Evolutionary conservation across 1,139 yeast species (phyloP).

Genomic region (Pichia sp.): DNA sequence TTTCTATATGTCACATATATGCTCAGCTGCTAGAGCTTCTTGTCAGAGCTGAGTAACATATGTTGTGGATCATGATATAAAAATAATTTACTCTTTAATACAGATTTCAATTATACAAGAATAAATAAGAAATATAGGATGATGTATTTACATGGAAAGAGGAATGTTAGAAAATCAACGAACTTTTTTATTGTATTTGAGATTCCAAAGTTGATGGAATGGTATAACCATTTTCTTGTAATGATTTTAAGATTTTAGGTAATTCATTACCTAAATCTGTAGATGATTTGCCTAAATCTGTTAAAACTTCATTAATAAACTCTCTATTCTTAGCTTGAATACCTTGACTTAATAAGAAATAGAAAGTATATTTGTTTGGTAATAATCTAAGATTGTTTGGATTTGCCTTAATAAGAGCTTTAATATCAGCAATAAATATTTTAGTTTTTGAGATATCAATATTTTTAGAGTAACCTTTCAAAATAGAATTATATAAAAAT

Average conservation of each 20-base stretch:
- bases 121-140: no score
- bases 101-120: no score
- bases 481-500: slow-evolving; percentile 55
- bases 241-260: slow-evolving; percentile 31
- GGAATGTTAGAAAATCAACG: neutral
- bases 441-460: slow-evolving; percentile 18
- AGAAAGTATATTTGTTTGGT: slow-evolving; percentile 55
- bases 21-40: no score
- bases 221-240: slow-evolving; percentile 20
- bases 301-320: slow-evolving; percentile 20
- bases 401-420: slow-evolving; percentile 11
- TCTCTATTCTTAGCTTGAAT: slow-evolving; percentile 15
- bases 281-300: slow-evolving; percentile 19
- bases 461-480: slow-evolving; percentile 39
- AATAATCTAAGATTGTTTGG: slow-evolving; percentile 13
- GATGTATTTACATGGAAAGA: neutral
- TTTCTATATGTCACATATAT: no score
- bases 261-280: slow-evolving; percentile 34
- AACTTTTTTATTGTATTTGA: neutral
- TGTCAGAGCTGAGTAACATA: no score
- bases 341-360: slow-evolving; percentile 46
- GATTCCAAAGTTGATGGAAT: slow-evolving; percentile 10
- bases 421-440: slow-evolving; percentile 19
- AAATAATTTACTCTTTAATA: no score
- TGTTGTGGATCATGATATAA: no score